Percentiles rank a stretch among this genome's conserved stretches.
Conservation (phyloP, 1,284 basidiomycete genomes). For the Trichosporon sp. region DNA sequence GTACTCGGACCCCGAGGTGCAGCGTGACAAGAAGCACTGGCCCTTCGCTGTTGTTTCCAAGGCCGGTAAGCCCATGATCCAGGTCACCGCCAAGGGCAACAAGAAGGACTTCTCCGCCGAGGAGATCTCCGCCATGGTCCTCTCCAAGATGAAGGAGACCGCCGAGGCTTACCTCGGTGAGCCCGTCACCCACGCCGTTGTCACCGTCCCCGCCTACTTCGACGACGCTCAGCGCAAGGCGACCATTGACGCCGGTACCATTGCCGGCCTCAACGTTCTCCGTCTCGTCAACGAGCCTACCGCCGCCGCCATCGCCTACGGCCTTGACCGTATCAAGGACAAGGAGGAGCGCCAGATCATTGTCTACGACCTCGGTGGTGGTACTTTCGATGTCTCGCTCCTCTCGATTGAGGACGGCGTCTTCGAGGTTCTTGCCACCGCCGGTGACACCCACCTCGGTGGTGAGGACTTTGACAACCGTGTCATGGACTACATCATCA, state of each 20-base stretch:
- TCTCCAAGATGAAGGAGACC: conserved; percentile 97
- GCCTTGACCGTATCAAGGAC: conserved; percentile 67
- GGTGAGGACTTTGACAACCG: conserved; percentile 99
- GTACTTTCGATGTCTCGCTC: conserved; percentile 98
- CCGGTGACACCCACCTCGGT: conserved; percentile 98
- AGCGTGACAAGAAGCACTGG: conserved; percentile 67
- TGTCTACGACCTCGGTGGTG: conserved; percentile 96
- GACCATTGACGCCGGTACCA: conserved; percentile 95
- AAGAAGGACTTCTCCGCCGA: conserved; percentile 87
- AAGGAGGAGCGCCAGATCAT: conserved; percentile 80
- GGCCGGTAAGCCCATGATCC: conserved; percentile 80
- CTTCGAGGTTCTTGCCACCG: conserved; percentile 98
- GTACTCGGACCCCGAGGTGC: conserved; percentile 71
- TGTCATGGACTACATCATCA: conserved; percentile 95
- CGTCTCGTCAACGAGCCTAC: conserved; percentile 99
- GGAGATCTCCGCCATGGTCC: conserved; percentile 96
- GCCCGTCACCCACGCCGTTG: conserved; percentile 82
- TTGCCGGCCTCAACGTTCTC: conserved; percentile 93
- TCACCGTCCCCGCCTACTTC: conserved; percentile 74
- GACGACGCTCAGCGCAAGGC: conserved; percentile 99
- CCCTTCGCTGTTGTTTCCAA: conserved; percentile 80
- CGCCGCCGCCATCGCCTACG: conserved; percentile 96
- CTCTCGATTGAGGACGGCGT: conserved; percentile 98
- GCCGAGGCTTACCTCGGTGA: conserved; percentile 94
- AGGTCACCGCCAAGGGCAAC: conserved; percentile 83